These are phyloP conservation scores for Parastagonospora nodorum DNA, from an alignment of 2,329 filamentous ascomycete species.

Conservation along the genomic window DNA sequence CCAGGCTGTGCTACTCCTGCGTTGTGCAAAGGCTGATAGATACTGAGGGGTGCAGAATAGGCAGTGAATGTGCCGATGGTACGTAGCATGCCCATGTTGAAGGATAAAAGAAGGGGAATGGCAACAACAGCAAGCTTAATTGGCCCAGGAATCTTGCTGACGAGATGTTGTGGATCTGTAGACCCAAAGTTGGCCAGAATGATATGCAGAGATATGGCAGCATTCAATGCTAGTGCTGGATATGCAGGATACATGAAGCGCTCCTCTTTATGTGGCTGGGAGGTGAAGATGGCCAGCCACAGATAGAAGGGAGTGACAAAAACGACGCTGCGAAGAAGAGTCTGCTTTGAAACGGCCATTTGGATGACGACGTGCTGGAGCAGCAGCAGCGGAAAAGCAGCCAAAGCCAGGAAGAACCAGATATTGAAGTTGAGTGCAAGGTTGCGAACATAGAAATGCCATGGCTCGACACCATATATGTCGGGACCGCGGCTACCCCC, in stretches of 20 bases:
- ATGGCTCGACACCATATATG: conserved; percentile 94
- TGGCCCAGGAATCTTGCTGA: conserved; percentile 73
- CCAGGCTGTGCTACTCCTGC: conserved; percentile 61
- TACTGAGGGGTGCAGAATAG: conserved; percentile 78
- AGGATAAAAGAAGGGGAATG: conserved; percentile 64
- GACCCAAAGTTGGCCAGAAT: conserved; percentile 76
- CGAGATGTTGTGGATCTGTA: conserved; percentile 66
- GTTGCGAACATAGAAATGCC: conserved; percentile 96
- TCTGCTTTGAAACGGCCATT: conserved; percentile 67
- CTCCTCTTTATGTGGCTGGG: conserved; percentile 96
- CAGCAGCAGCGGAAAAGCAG: conserved; percentile 74
- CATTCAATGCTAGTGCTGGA: conserved; percentile 86
- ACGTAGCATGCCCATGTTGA: conserved; percentile 71
- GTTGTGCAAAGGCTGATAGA: conserved; percentile 70
- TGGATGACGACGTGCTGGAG: conserved; percentile 70
- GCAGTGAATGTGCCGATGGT: conserved; percentile 74
- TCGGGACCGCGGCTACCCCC: conserved; percentile 78
- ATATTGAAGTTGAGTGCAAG: conserved; percentile 92
- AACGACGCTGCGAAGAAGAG: conserved; percentile 74
- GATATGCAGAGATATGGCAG: conserved; percentile 82
- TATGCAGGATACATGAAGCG: conserved; percentile 98
- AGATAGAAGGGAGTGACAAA: conserved; percentile 89
- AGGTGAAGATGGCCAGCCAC: conserved; percentile 89
- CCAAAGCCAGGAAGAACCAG: conserved; percentile 83
- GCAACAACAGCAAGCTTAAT: conserved; percentile 71